These are phyloP conservation scores for Dendrothele bispora DNA, from an alignment of 768 basidiomycete species.

Conservation along the genomic window DNA sequence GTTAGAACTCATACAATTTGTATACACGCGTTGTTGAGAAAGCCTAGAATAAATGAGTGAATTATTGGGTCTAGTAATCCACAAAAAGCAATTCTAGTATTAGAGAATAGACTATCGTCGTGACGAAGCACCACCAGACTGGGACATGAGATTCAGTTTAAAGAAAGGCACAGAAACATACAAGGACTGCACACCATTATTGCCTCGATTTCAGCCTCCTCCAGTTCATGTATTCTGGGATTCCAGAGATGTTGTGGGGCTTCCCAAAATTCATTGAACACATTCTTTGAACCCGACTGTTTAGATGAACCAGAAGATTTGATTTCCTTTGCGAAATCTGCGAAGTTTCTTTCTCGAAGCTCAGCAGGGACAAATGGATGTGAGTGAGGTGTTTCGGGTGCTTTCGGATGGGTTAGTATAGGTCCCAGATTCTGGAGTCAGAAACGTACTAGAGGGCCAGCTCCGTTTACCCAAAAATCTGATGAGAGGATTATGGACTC, in stretches of 20 bases:
- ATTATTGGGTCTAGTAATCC: background rate
- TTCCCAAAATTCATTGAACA: slow-evolving; percentile 62
- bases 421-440: background rate
- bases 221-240: slow-evolving; percentile 46
- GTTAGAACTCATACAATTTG: no score
- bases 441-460: slow-evolving; percentile 44
- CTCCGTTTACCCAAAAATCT: slow-evolving; percentile 60
- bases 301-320: slow-evolving; percentile 19
- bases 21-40: background rate
- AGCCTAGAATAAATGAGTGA: background rate
- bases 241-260: slow-evolving; percentile 62
- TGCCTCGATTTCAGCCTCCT: slow-evolving; percentile 63
- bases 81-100: background rate
- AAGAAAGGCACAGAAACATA: background rate
- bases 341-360: slow-evolving; percentile 46
- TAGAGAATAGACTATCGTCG: slow-evolving; percentile 20
- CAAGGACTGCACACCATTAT: slow-evolving; percentile 59
- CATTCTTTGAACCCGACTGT: slow-evolving; percentile 10
- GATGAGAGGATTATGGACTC: slow-evolving; percentile 60
- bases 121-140: slow-evolving; percentile 73
- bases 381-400: slow-evolving; percentile 44
- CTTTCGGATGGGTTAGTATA: slow-evolving; percentile 14
- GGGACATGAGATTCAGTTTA: slow-evolving; percentile 7
- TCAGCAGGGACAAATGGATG: slow-evolving; percentile 73
- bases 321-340: slow-evolving; percentile 39